Evolutionary conservation across 805 yeast genomes (phyloP).

Genomic region (Saturnispora quitensis): DNA sequence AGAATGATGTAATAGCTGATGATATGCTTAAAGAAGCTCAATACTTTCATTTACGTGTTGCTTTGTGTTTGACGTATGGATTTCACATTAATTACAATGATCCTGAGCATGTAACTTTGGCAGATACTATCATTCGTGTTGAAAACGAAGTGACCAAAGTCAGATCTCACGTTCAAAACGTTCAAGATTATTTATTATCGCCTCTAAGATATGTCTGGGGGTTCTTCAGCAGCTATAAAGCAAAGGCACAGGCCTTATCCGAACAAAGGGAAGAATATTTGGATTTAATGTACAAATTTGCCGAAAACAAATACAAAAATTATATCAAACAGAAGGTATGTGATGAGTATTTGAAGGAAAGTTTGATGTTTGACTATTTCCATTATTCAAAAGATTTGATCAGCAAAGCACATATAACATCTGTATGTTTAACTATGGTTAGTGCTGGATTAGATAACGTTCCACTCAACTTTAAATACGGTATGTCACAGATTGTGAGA

Average conservation of each 20-base stretch:
- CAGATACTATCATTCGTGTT: conserved; percentile 44
- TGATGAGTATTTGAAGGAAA: conserved; percentile 10
- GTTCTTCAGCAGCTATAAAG: conserved; percentile 11
- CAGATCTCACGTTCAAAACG: conserved; percentile 48
- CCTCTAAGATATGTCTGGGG: conserved; percentile 26
- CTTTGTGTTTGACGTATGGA: conserved; percentile 46
- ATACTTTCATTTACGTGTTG: conserved; percentile 41
- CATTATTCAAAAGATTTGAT: conserved; percentile 9
- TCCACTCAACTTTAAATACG: conserved; percentile 51
- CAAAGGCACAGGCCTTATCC: conserved; percentile 25
- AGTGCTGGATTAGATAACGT: conserved; percentile 75
- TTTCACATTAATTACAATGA: conserved; percentile 34
- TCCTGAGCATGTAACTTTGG: conserved; percentile 32
- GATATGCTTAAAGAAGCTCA: conserved; percentile 31
- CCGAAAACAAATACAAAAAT: neutral
- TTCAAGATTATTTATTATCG: conserved; percentile 44
- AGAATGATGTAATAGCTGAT: conserved; percentile 10
- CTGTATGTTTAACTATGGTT: conserved; percentile 65
- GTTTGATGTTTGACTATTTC: conserved; percentile 23
- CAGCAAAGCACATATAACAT: conserved; percentile 23
- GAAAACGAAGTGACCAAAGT: conserved; percentile 49
- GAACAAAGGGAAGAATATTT: conserved; percentile 42
- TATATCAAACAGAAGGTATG: neutral
- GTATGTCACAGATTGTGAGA: conserved; percentile 44
- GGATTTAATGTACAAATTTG: conserved; percentile 28